Percentiles rank a stretch among this genome's conserved stretches.
Conservation (phyloP, 805 yeast genomes). For the Lipomyces orientalis region DNA sequence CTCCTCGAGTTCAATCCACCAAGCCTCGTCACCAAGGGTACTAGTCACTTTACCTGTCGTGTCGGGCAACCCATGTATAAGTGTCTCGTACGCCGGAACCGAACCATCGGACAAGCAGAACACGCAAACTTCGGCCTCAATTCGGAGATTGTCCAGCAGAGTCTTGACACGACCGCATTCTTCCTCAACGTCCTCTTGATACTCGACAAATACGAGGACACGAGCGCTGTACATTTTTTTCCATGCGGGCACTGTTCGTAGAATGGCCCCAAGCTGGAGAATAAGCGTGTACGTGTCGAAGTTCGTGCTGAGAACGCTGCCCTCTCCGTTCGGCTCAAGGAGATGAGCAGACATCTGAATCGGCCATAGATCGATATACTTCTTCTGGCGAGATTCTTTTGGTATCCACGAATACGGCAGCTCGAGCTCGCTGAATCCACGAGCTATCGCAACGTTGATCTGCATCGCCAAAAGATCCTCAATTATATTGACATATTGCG, state of each 20-base stretch:
- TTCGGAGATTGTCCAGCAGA: conserved; percentile 76
- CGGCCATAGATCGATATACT: conserved; percentile 87
- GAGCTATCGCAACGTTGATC: conserved; percentile 92
- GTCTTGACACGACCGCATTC: conserved; percentile 68
- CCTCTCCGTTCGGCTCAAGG: conserved; percentile 65
- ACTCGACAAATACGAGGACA: conserved; percentile 90
- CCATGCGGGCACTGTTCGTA: conserved; percentile 95
- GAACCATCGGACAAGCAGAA: conserved; percentile 65
- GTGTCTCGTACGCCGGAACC: conserved; percentile 69
- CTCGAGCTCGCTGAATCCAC: conserved; percentile 72
- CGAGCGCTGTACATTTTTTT: conserved; percentile 72
- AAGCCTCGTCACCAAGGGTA: conserved; percentile 65
- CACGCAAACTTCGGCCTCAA: conserved; percentile 80
- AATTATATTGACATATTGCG: conserved; percentile 88
- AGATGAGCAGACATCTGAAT: conserved; percentile 93
- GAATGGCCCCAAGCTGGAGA: conserved; percentile 89
- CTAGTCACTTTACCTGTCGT: conserved; percentile 55
- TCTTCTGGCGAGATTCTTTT: conserved; percentile 44
- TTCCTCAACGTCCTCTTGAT: conserved; percentile 66
- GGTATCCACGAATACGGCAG: conserved; percentile 56
- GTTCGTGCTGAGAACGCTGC: conserved; percentile 78
- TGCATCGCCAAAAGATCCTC: conserved; percentile 90
- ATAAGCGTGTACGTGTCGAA: conserved; percentile 96
- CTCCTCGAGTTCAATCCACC: conserved; percentile 80
- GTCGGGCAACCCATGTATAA: conserved; percentile 69